Conservation (phyloP, 495 filamentous ascomycete species). For the Penicillium canescens region DNA sequence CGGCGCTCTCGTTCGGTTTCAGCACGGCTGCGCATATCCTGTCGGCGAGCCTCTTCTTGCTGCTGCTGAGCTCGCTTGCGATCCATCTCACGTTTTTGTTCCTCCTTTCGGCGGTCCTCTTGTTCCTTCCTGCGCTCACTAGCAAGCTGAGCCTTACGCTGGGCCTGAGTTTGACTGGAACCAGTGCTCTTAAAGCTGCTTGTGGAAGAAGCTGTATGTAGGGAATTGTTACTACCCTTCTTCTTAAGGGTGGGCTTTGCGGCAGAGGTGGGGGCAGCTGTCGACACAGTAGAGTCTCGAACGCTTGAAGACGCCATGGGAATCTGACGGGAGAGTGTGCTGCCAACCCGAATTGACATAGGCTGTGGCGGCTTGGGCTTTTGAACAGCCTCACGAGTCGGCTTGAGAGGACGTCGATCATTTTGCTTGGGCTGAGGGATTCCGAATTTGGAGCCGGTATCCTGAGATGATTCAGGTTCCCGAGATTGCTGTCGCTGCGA, state of each 20-base stretch:
- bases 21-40: constrained; percentile 46
- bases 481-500: constrained; percentile 49
- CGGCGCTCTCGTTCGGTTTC: constrained; percentile 47
- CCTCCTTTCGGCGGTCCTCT: constrained; percentile 74
- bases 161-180: constrained; percentile 50
- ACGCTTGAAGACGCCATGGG: constrained; percentile 61
- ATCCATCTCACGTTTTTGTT: constrained; percentile 75
- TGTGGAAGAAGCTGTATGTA: constrained; percentile 63
- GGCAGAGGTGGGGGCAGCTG: constrained; percentile 42
- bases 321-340: constrained; percentile 66
- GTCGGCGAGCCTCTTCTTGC: constrained; percentile 49
- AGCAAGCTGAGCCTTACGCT: constrained; percentile 60
- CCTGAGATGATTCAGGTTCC: constrained; percentile 33
- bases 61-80: constrained; percentile 66
- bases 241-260: constrained; percentile 52
- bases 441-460: constrained; percentile 36
- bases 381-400: constrained; percentile 62
- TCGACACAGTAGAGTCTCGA: constrained; percentile 57
- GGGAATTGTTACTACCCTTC: constrained; percentile 69
- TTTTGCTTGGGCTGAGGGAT: constrained; percentile 53
- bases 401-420: constrained; percentile 67
- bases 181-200: constrained; percentile 69
- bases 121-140: constrained; percentile 75
- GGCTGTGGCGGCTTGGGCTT: constrained; percentile 70
- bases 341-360: constrained; percentile 75